Percentiles rank a stretch among this genome's conserved stretches.
Conservation (phyloP, 2,329 filamentous ascomycete species). For the Cadophora malorum region DNA sequence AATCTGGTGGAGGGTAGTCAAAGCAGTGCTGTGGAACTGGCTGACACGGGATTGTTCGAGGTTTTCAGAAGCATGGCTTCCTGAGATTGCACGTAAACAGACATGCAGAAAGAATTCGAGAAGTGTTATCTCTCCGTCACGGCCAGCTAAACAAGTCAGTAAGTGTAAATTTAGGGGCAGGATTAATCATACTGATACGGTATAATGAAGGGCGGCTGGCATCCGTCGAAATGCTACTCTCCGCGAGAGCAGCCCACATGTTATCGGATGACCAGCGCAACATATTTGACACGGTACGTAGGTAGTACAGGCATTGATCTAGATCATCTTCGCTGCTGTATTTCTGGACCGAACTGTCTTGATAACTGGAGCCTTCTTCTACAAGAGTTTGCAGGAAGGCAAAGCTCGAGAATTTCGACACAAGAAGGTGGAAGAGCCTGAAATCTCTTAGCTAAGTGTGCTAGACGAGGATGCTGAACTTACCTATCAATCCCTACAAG, state of each 20-base stretch:
- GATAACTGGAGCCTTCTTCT: slow-evolving; percentile 32
- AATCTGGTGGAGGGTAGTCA: slow-evolving; percentile 74
- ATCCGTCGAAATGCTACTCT: slow-evolving; percentile 59
- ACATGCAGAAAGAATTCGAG: slow-evolving; percentile 72
- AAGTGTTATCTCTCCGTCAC: slow-evolving; percentile 63
- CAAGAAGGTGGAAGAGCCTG: slow-evolving; percentile 67
- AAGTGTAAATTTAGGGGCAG: neutral
- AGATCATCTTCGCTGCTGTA: slow-evolving; percentile 70
- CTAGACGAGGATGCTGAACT: slow-evolving; percentile 36
- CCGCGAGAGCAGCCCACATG: slow-evolving; percentile 74
- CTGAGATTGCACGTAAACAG: slow-evolving; percentile 67
- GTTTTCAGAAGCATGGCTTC: slow-evolving; percentile 48
- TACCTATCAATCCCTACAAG: slow-evolving; percentile 69
- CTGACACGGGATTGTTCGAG: slow-evolving; percentile 58
- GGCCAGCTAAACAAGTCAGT: slow-evolving; percentile 51
- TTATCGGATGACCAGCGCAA: slow-evolving; percentile 71
- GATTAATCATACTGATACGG: slow-evolving; percentile 58
- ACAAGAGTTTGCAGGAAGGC: slow-evolving; percentile 54
- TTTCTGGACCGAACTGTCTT: slow-evolving; percentile 39
- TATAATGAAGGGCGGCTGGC: slow-evolving; percentile 53
- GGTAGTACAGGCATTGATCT: slow-evolving; percentile 78
- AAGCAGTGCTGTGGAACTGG: slow-evolving; percentile 72
- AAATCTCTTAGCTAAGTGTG: slow-evolving; percentile 8
- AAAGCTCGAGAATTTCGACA: slow-evolving; percentile 62
- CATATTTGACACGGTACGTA: slow-evolving; percentile 76